These are phyloP conservation scores for Quercus aquifolioides DNA, from an alignment of 306 rosid species.

Conservation along the genomic window DNA sequence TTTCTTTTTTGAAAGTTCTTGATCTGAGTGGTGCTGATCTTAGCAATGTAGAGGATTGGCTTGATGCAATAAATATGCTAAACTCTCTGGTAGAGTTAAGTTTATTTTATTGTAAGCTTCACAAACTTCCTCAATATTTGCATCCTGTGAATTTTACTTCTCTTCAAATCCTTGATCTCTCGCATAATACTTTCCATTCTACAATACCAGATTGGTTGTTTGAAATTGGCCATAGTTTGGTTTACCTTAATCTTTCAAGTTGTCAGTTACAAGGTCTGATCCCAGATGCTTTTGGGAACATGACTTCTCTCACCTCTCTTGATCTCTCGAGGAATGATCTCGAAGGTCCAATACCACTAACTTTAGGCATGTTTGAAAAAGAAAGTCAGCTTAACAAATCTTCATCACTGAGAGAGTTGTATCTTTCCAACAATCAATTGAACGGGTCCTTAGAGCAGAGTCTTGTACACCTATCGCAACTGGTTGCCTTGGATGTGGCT, in stretches of 20 bases:
- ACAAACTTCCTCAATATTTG: neutral
- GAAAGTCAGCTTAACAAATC: neutral
- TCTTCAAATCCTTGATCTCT: constrained; percentile 17
- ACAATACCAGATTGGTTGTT: constrained; percentile 18
- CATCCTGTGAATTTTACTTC: neutral
- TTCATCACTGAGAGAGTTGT: constrained; percentile 1
- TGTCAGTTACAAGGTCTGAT: neutral
- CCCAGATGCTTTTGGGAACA: neutral
- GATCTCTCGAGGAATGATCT: constrained; percentile 6
- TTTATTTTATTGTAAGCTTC: neutral
- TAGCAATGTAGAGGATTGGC: neutral
- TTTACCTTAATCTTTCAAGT: neutral
- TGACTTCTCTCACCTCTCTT: neutral
- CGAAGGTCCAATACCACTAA: constrained; percentile 15
- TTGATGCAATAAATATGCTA: neutral
- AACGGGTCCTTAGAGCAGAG: neutral
- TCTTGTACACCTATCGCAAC: neutral
- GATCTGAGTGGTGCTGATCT: neutral
- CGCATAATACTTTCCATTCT: neutral
- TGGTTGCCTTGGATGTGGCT: constrained; percentile 11
- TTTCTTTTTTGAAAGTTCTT: neutral
- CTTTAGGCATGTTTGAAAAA: neutral
- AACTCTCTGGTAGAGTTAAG: neutral
- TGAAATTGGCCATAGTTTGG: neutral
- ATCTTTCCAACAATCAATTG: constrained; percentile 7